Conservation (phyloP, 2,329 filamentous ascomycete genomes). For the Cryphonectria japonica region DNA sequence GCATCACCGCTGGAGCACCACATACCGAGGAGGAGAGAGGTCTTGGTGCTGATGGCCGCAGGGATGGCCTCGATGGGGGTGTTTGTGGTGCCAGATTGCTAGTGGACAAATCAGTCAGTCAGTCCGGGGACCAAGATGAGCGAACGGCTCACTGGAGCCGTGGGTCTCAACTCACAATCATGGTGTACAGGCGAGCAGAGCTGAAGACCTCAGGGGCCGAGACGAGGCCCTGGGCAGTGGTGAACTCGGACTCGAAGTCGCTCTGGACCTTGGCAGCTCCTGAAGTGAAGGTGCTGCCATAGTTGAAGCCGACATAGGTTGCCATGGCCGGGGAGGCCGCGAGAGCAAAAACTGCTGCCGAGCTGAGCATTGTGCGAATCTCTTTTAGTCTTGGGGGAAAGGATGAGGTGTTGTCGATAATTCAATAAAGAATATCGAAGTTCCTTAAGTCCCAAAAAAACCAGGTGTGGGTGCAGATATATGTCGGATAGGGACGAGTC, state of each 20-base stretch:
- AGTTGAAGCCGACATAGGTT: constrained; percentile 72
- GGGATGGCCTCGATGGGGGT: constrained; percentile 74
- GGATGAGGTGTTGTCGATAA: not conserved
- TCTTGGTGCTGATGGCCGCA: constrained; percentile 81
- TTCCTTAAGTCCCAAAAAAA: not conserved
- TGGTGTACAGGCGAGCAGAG: constrained; percentile 74
- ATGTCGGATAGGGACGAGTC: not conserved
- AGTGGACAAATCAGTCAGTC: constrained; percentile 18
- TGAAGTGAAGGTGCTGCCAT: constrained; percentile 65
- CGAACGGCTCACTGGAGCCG: not conserved
- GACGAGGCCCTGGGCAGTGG: constrained; percentile 63
- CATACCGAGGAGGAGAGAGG: constrained; percentile 77
- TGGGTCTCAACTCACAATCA: constrained; percentile 46
- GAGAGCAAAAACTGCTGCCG: constrained; percentile 19
- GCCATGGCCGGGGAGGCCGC: constrained; percentile 33
- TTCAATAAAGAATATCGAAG: not conserved
- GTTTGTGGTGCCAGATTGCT: constrained; percentile 67
- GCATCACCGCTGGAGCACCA: constrained; percentile 74
- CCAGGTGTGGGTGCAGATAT: not conserved
- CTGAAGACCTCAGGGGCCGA: constrained; percentile 67
- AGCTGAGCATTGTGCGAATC: constrained; percentile 21
- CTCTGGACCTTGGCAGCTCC: constrained; percentile 61
- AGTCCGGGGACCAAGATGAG: not conserved
- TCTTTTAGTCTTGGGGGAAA: not conserved
- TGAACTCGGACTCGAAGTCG: constrained; percentile 75